Conservation (phyloP, 225 moss, liverwort and hornwort genomes). For the Neckera pumila region DNA sequence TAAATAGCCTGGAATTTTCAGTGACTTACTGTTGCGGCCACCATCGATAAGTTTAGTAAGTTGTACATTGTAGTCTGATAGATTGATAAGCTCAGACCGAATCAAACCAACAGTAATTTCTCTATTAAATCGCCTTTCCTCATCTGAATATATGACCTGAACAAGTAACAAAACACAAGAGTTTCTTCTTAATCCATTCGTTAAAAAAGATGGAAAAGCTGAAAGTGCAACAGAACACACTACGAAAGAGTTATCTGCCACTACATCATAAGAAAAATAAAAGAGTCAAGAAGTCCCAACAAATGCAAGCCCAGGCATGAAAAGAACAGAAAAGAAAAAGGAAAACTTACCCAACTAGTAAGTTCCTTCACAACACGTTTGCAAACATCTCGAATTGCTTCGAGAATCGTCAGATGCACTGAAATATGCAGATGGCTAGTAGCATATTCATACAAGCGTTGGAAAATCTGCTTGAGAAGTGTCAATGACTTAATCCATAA, state of each 20-base stretch:
- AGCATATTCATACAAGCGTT: constrained; percentile 81
- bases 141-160: constrained; percentile 95
- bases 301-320: background rate
- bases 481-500: constrained; percentile 13
- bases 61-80: constrained; percentile 86
- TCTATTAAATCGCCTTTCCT: constrained; percentile 79
- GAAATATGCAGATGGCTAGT: constrained; percentile 73
- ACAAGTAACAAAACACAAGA: background rate
- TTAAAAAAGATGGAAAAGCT: background rate
- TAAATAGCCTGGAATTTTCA: background rate
- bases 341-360: constrained; percentile 80
- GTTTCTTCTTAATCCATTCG: background rate
- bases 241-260: background rate
- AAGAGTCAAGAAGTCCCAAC: background rate
- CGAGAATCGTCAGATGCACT: constrained; percentile 77
- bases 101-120: constrained; percentile 94
- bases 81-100: constrained; percentile 85
- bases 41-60: constrained; percentile 91
- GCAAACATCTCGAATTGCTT: constrained; percentile 97
- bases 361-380: constrained; percentile 95
- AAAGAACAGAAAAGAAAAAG: background rate
- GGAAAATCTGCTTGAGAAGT: constrained; percentile 59
- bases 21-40: constrained; percentile 87
- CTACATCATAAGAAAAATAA: background rate
- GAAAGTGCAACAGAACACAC: background rate